Conservation (phyloP, 352 stramenopile genomes). For the Phytophthora boehmeriae region DNA sequence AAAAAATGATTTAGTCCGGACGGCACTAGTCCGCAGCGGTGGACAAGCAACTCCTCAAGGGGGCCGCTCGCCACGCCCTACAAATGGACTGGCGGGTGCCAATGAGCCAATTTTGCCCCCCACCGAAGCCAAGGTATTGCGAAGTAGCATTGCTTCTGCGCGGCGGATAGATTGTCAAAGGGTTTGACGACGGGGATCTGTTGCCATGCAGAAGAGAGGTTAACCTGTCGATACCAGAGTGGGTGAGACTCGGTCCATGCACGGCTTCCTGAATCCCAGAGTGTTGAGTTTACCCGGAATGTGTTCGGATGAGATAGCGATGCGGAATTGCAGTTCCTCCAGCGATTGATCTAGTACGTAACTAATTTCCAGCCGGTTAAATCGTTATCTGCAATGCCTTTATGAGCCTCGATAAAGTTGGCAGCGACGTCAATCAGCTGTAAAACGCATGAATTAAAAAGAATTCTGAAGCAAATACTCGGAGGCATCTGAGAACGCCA, state of each 20-base stretch:
- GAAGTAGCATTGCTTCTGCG: constrained; percentile 9
- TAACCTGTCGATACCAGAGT: neutral
- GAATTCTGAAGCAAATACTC: neutral
- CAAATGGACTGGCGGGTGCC: constrained; percentile 1
- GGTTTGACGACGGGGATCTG: constrained; percentile 3
- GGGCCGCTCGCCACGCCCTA: too few species aligned
- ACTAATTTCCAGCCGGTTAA: constrained; percentile 18
- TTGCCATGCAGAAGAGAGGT: too few species aligned
- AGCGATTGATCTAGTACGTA: constrained; percentile 7
- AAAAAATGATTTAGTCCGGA: too few species aligned
- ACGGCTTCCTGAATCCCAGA: constrained; percentile 9
- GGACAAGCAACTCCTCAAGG: too few species aligned
- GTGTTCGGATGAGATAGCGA: constrained; percentile 12
- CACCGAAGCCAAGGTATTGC: too few species aligned
- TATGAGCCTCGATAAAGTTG: constrained; percentile 2
- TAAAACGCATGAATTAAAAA: constrained; percentile 15
- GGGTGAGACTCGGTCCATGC: constrained; percentile 6
- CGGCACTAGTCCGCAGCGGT: too few species aligned
- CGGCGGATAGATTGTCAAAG: constrained; percentile 17
- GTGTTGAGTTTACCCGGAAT: constrained; percentile 20
- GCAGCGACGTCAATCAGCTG: neutral
- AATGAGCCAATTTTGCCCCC: constrained; percentile 8
- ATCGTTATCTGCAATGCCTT: neutral
- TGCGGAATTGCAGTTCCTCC: constrained; percentile 14
- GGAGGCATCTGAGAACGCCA: neutral